phyloP scores from a whole-genome alignment of 1,284 basidiomycete genomes.

The Apiotrichum brassicae region DNA sequence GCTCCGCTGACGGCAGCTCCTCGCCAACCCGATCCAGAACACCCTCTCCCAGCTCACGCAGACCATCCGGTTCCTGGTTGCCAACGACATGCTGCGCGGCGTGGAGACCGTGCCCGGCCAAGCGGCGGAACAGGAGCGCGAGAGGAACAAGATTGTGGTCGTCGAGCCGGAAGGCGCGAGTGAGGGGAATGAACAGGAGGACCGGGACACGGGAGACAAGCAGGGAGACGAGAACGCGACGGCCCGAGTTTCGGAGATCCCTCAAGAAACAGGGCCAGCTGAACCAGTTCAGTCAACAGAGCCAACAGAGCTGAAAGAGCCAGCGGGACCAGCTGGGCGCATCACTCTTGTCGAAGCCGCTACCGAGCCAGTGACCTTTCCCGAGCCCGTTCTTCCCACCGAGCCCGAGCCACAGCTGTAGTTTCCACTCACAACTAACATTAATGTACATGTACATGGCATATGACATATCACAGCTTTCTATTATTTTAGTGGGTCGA shows the following conservation, averaged over 20 bases:
- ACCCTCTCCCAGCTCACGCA: constrained; percentile 90
- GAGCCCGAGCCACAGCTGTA: no score
- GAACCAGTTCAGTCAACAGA: no score
- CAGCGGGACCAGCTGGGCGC: no score
- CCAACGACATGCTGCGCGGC: constrained; percentile 78
- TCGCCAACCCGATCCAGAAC: constrained; percentile 79
- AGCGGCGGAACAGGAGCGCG: constrained; percentile 55
- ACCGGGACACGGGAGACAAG: not conserved
- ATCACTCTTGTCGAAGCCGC: no score
- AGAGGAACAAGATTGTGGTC: constrained; percentile 25
- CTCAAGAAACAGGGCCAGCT: no score
- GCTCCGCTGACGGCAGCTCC: constrained; percentile 28
- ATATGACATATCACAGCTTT: not conserved
- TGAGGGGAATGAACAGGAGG: not conserved
- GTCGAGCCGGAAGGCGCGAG: constrained; percentile 1
- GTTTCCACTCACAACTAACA: no score
- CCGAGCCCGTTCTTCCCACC: no score
- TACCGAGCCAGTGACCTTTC: no score
- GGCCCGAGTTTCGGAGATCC: no score
- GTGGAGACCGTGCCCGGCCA: constrained; percentile 80
- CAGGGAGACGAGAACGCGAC: not conserved
- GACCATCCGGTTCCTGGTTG: constrained; percentile 83
- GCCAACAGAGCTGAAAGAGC: no score
- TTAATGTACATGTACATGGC: not conserved
- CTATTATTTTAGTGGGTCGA: constrained; percentile 41